phyloP scores from a whole-genome alignment of 2,329 filamentous ascomycete species.

The Rutstroemia sydowiana region DNA sequence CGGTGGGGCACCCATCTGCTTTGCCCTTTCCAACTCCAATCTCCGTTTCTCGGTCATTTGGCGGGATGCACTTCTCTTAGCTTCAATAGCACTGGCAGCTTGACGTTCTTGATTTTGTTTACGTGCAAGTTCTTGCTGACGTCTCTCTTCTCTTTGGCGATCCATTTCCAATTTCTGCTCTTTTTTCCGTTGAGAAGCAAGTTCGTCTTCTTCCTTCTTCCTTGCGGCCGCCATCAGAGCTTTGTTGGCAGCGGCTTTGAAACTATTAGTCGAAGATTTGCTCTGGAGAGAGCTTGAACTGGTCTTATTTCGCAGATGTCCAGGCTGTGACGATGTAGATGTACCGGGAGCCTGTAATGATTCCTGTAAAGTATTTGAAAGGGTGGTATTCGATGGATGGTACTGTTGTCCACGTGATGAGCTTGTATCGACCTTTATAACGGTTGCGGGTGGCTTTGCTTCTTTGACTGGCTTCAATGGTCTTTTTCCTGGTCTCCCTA shows the following conservation, averaged over 20 bases:
- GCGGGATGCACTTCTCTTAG: constrained; percentile 59
- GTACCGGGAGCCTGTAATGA: constrained; percentile 38
- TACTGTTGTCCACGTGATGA: constrained; percentile 58
- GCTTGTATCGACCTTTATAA: constrained; percentile 63
- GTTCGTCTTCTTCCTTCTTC: constrained; percentile 80
- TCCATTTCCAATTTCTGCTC: constrained; percentile 78
- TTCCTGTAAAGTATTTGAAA: constrained; percentile 54
- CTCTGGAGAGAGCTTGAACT: constrained; percentile 40
- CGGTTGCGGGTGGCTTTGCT: constrained; percentile 59
- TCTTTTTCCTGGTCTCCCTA: constrained; percentile 46
- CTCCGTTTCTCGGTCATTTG: constrained; percentile 46
- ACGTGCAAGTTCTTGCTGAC: constrained; percentile 51
- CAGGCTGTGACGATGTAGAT: constrained; percentile 38
- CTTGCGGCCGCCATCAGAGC: constrained; percentile 69
- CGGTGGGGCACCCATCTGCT: constrained; percentile 56
- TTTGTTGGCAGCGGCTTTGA: constrained; percentile 63
- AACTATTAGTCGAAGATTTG: constrained; percentile 41
- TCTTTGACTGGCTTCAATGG: constrained; percentile 59
- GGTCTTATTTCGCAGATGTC: constrained; percentile 50
- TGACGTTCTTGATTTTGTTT: constrained; percentile 52
- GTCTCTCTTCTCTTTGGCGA: constrained; percentile 63
- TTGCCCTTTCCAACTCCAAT: constrained; percentile 52
- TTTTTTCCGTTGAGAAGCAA: constrained; percentile 68
- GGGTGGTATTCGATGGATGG: constrained; percentile 49
- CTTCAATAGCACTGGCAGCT: constrained; percentile 43